Conservation (phyloP, 140 eudicot species). For the Ambrosia hybrid region DNA sequence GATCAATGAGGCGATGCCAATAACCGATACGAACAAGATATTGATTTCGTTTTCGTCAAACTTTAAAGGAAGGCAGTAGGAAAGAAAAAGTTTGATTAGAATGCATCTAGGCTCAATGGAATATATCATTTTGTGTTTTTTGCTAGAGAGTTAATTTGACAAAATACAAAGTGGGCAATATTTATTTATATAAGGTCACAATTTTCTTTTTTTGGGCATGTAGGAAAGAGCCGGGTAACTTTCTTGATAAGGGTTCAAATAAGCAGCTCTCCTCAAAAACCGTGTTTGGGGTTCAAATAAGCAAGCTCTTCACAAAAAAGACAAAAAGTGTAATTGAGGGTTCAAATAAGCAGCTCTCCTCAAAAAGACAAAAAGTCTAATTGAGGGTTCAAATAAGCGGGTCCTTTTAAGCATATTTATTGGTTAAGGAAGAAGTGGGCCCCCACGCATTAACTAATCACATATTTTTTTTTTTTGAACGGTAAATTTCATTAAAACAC, state of each 20-base stretch:
- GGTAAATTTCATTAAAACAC: too few relatives aligned
- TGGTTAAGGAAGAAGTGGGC: neutral
- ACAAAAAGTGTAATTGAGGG: neutral
- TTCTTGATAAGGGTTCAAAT: neutral
- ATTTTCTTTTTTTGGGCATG: neutral
- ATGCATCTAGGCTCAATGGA: neutral
- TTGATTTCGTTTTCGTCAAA: constrained; percentile 29
- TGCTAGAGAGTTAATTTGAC: neutral
- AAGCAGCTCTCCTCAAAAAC: neutral
- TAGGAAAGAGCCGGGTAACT: neutral
- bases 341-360: neutral
- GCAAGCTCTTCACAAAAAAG: neutral
- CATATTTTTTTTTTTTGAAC: neutral
- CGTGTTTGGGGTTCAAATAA: constrained; percentile 1
- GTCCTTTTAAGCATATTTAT: neutral
- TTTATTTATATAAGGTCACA: neutral
- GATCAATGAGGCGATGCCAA: constrained; percentile 1
- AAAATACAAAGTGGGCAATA: neutral
- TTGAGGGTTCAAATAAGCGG: neutral
- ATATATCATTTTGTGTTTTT: neutral
- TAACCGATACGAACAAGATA: constrained; percentile 11
- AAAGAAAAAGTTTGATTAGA: constrained; percentile 13
- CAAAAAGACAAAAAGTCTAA: neutral
- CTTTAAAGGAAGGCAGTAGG: constrained; percentile 18
- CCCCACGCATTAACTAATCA: neutral